These are phyloP conservation scores for Lyophyllum shimeji DNA, from an alignment of 768 basidiomycete species.

Conservation along the genomic window DNA sequence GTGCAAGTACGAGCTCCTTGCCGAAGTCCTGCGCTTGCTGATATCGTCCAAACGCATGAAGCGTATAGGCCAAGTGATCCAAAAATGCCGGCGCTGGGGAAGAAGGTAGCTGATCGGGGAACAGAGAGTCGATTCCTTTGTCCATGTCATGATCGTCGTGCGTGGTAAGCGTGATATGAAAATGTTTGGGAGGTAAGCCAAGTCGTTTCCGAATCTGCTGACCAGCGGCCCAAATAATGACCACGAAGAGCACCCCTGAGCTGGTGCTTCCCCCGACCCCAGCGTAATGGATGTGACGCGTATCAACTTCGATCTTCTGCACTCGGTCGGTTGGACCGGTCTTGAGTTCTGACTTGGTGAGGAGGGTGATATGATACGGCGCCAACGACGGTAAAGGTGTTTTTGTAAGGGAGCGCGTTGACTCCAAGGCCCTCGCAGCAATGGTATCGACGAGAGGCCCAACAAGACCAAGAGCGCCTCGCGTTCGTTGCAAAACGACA, in stretches of 20 bases:
- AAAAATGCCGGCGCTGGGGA: slow-evolving; percentile 33
- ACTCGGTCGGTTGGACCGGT: slow-evolving; percentile 21
- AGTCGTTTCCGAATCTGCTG: slow-evolving; percentile 48
- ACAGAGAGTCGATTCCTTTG: slow-evolving; percentile 46
- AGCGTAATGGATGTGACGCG: slow-evolving; percentile 31
- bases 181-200: slow-evolving; percentile 51
- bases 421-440: slow-evolving; percentile 12
- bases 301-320: slow-evolving; percentile 23
- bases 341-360: slow-evolving; percentile 40
- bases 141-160: slow-evolving; percentile 42
- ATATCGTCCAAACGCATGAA: slow-evolving; percentile 37
- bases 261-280: slow-evolving; percentile 38
- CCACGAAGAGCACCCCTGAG: slow-evolving; percentile 41
- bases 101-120: slow-evolving; percentile 33
- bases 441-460: slow-evolving; percentile 19
- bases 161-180: slow-evolving; percentile 50
- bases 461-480: slow-evolving; percentile 19
- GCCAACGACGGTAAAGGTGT: slow-evolving; percentile 1
- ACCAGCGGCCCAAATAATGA: slow-evolving; percentile 56
- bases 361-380: slow-evolving; percentile 39
- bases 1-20: slow-evolving; percentile 27
- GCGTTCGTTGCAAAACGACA: slow-evolving; percentile 11
- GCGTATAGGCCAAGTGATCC: slow-evolving; percentile 48
- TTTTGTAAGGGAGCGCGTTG: not conserved
- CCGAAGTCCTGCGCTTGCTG: slow-evolving; percentile 32